These are phyloP conservation scores for Aphanomyces astaci DNA, from an alignment of 352 stramenopile species.

Conservation along the genomic window DNA sequence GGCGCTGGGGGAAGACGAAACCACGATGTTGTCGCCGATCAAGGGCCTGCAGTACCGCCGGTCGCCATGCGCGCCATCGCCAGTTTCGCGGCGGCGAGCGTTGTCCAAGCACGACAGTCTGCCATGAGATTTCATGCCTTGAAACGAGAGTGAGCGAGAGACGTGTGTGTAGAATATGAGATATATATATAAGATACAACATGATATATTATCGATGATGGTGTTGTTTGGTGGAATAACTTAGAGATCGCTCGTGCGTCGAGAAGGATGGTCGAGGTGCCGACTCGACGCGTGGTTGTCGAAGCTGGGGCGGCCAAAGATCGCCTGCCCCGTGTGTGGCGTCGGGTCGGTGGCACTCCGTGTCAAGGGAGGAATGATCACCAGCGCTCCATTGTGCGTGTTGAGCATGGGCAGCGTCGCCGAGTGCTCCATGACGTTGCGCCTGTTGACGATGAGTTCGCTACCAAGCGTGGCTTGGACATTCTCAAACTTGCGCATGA, in stretches of 20 bases:
- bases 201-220: too few relatives aligned
- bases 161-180: neutral
- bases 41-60: slow-evolving; percentile 23
- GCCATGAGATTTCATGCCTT: neutral
- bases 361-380: neutral
- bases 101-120: neutral
- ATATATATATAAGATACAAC: too few relatives aligned
- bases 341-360: neutral
- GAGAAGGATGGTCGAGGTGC: neutral
- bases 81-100: neutral
- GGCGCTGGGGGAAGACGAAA: neutral
- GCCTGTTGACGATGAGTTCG: slow-evolving; percentile 1
- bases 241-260: slow-evolving; percentile 14
- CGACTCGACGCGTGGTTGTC: neutral
- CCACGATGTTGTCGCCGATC: neutral
- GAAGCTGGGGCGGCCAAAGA: neutral
- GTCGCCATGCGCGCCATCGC: slow-evolving; percentile 18
- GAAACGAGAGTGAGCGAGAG: neutral
- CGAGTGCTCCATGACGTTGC: neutral
- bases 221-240: neutral
- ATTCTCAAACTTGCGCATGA: slow-evolving; percentile 21
- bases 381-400: slow-evolving; percentile 14
- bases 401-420: slow-evolving; percentile 20
- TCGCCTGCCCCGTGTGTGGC: neutral
- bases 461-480: slow-evolving; percentile 16